These are phyloP conservation scores for Schizophyllum commune DNA, from an alignment of 1,284 basidiomycete species.

Conservation along the genomic window DNA sequence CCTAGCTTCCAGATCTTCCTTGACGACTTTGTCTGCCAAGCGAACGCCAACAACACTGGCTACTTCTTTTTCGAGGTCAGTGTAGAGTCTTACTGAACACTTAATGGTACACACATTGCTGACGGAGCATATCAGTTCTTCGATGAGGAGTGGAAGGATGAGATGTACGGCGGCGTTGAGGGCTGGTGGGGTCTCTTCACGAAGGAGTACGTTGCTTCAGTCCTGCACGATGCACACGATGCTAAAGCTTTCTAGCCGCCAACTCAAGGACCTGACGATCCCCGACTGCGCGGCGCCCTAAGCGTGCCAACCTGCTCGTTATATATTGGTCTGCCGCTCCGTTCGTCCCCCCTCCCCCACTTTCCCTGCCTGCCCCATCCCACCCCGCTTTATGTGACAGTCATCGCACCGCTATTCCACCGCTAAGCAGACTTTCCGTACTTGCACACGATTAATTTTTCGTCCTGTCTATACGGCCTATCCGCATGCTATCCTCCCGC, in stretches of 20 bases:
- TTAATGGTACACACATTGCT: constrained; percentile 5
- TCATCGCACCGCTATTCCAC: too few relatives aligned
- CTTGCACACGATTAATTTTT: too few relatives aligned
- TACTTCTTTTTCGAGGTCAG: constrained; percentile 81
- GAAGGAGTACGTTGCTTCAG: constrained; percentile 26
- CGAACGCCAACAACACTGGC: constrained; percentile 73
- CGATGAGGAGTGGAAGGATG: constrained; percentile 82
- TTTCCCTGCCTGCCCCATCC: neutral
- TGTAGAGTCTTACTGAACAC: constrained; percentile 10
- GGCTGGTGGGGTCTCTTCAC: constrained; percentile 50
- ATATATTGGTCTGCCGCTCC: neutral
- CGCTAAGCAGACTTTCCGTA: too few relatives aligned
- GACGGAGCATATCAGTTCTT: constrained; percentile 43
- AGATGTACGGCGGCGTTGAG: constrained; percentile 82
- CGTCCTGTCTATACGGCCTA: too few relatives aligned
- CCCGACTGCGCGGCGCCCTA: constrained; percentile 35
- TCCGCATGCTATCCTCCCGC: too few relatives aligned
- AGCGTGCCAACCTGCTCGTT: too few relatives aligned
- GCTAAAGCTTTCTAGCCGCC: constrained; percentile 31
- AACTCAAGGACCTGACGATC: constrained; percentile 49
- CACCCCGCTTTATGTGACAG: too few relatives aligned
- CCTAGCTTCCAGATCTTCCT: constrained; percentile 52
- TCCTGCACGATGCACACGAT: neutral
- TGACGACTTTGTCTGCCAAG: constrained; percentile 81
- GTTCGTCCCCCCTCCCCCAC: neutral